Conservation (phyloP, 257 asterid genomes). For the Gynochthodes officinalis region DNA sequence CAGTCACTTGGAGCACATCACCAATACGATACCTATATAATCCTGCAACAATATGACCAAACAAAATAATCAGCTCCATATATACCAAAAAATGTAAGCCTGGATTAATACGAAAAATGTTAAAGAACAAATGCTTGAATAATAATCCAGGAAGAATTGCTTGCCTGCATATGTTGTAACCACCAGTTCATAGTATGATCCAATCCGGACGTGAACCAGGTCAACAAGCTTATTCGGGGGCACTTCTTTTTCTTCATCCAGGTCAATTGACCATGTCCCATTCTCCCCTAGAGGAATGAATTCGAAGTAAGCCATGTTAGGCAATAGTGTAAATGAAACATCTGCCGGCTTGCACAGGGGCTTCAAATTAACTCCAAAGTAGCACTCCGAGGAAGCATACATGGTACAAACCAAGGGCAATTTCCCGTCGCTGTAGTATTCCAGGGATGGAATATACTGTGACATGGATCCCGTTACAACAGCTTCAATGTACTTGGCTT, state of each 20-base stretch:
- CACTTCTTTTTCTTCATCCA: constrained; percentile 43
- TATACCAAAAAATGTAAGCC: no score
- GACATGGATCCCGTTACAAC: constrained; percentile 86
- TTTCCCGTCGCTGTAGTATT: constrained; percentile 53
- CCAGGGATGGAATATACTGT: constrained; percentile 60
- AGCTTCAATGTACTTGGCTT: constrained; percentile 71
- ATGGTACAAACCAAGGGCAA: constrained; percentile 65
- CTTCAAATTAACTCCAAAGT: constrained; percentile 63
- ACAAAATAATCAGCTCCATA: background rate
- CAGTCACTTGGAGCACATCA: constrained; percentile 73
- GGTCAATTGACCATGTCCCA: constrained; percentile 39
- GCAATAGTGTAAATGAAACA: constrained; percentile 64
- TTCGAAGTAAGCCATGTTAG: constrained; percentile 73
- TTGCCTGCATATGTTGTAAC: constrained; percentile 75
- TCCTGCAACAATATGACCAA: constrained; percentile 31
- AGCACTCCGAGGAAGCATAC: constrained; percentile 77
- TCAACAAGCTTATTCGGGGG: constrained; percentile 48
- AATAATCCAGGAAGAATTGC: constrained; percentile 5
- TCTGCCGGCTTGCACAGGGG: constrained; percentile 59
- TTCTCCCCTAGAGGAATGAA: constrained; percentile 59
- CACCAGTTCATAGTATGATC: constrained; percentile 63
- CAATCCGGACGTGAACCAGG: constrained; percentile 54
- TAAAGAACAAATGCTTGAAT: background rate
- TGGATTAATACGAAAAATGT: background rate
- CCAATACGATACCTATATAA: constrained; percentile 63